phyloP scores from a whole-genome alignment of 2,329 filamentous ascomycete genomes.

The Epichloe hybrida region DNA sequence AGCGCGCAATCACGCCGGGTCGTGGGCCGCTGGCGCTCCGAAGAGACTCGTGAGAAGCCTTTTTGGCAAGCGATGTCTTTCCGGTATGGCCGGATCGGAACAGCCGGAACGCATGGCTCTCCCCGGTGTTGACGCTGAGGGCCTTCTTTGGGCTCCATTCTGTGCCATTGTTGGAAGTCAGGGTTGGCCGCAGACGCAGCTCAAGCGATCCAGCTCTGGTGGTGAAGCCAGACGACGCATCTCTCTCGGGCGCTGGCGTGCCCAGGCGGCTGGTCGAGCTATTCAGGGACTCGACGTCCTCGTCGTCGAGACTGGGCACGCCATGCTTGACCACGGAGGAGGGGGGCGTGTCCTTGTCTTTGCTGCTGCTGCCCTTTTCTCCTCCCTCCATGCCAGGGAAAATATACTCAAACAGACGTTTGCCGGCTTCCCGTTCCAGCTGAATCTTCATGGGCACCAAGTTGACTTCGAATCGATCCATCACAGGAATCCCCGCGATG shows the following conservation, averaged over 20 bases:
- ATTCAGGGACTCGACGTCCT: constrained; percentile 33
- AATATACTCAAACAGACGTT: constrained; percentile 91
- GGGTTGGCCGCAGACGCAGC: constrained; percentile 67
- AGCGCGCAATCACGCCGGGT: constrained; percentile 29
- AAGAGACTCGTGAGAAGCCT: constrained; percentile 44
- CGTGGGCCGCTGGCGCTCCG: constrained; percentile 26
- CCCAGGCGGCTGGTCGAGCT: constrained; percentile 25
- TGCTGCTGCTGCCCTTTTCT: constrained; percentile 37
- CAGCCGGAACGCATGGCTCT: constrained; percentile 35
- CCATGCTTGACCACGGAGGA: constrained; percentile 41
- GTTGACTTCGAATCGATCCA: constrained; percentile 93
- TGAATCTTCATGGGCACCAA: constrained; percentile 89
- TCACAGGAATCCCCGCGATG: constrained; percentile 91
- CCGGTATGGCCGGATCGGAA: constrained; percentile 32
- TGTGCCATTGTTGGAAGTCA: constrained; percentile 42
- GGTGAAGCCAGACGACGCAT: constrained; percentile 31
- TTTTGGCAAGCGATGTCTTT: constrained; percentile 31
- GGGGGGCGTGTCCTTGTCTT: constrained; percentile 47
- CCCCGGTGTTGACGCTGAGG: constrained; percentile 30
- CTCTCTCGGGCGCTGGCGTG: constrained; percentile 30
- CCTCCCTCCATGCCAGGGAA: constrained; percentile 68
- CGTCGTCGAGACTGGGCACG: constrained; percentile 8
- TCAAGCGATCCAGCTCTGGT: constrained; percentile 64
- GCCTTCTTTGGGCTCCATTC: constrained; percentile 30
- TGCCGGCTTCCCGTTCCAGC: constrained; percentile 81